Percentiles rank a stretch among this genome's conserved stretches.
Evolutionary conservation across 73 alveolate species (phyloP).

Genomic region (Uronychia binucleata): DNA sequence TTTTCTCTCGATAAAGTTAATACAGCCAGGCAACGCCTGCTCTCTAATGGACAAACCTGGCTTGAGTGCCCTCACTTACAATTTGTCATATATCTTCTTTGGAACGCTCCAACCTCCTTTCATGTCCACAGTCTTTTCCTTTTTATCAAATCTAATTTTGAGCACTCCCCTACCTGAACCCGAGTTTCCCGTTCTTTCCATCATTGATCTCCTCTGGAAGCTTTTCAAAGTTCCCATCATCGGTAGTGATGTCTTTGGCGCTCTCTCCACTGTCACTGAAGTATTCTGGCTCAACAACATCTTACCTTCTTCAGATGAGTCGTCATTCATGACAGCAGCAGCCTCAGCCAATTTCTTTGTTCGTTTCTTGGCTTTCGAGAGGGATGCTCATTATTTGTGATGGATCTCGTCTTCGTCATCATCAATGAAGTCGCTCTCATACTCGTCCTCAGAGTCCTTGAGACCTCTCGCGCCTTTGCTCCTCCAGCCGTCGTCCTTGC

Average conservation of each 20-base stretch:
- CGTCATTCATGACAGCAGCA: constrained; percentile 20
- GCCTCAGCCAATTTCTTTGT: background rate
- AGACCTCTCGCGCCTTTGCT: constrained; percentile 4
- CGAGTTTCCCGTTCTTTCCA: constrained; percentile 34
- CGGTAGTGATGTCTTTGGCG: constrained; percentile 17
- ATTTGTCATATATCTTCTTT: constrained; percentile 26
- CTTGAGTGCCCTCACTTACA: background rate
- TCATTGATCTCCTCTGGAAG: constrained; percentile 9
- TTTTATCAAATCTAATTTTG: constrained; percentile 22
- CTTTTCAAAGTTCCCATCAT: constrained; percentile 24
- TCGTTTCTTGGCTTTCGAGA: background rate
- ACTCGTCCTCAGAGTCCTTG: constrained; percentile 42
- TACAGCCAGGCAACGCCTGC: constrained; percentile 61
- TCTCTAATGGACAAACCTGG: constrained; percentile 43
- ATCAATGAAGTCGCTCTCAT: constrained; percentile 64
- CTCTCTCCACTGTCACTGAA: constrained; percentile 18
- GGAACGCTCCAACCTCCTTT: constrained; percentile 12
- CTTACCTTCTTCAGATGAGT: constrained; percentile 9
- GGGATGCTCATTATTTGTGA: background rate
- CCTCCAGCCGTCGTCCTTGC: background rate
- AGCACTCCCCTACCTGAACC: constrained; percentile 13
- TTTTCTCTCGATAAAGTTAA: constrained; percentile 15
- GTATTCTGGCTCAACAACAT: constrained; percentile 19
- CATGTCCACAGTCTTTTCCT: background rate
- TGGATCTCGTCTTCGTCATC: constrained; percentile 44